A percentile compares a stretch with the other conserved stretches of the same genome.
phyloP scores from a whole-genome alignment of 768 basidiomycete species.

The Agaricus blazei region DNA sequence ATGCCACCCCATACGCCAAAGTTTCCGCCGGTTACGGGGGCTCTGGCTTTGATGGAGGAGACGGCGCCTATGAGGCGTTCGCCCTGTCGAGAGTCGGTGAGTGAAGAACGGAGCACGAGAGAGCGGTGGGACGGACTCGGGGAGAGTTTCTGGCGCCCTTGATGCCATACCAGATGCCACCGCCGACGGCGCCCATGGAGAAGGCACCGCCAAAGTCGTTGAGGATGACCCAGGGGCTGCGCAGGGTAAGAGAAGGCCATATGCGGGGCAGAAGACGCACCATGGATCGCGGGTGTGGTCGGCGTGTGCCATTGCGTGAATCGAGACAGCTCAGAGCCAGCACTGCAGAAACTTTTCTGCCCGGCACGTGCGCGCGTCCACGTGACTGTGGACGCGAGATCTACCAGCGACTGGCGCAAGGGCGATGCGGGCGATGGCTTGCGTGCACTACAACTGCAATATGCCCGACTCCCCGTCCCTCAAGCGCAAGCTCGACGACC shows the following conservation, averaged over 20 bases:
- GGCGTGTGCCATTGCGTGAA: conserved; percentile 68
- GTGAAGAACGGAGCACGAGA: conserved; percentile 9
- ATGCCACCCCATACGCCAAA: conserved; percentile 96
- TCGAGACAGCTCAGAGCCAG: not conserved
- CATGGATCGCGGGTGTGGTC: conserved; percentile 95
- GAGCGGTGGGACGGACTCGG: conserved; percentile 47
- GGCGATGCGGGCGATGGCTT: conserved; percentile 7
- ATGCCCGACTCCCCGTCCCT: conserved; percentile 22
- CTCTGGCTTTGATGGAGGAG: conserved; percentile 95
- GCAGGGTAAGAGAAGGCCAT: not conserved
- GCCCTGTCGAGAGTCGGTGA: conserved; percentile 45
- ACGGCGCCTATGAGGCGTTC: conserved; percentile 92
- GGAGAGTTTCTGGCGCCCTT: conserved; percentile 98
- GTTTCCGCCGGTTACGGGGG: conserved; percentile 97
- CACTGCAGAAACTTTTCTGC: conserved; percentile 11
- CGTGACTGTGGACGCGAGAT: conserved; percentile 12
- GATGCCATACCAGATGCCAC: conserved; percentile 98
- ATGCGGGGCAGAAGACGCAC: conserved; percentile 31
- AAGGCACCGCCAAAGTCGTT: conserved; percentile 98
- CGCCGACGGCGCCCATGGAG: conserved; percentile 96
- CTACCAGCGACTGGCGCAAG: not conserved
- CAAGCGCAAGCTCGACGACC: conserved; percentile 49
- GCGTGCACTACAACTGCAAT: not conserved
- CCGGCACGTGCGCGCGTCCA: conserved; percentile 4
- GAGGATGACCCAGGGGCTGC: conserved; percentile 95